Conservation (phyloP, 2,329 filamentous ascomycete species). For the Pseudonectria buxi region DNA sequence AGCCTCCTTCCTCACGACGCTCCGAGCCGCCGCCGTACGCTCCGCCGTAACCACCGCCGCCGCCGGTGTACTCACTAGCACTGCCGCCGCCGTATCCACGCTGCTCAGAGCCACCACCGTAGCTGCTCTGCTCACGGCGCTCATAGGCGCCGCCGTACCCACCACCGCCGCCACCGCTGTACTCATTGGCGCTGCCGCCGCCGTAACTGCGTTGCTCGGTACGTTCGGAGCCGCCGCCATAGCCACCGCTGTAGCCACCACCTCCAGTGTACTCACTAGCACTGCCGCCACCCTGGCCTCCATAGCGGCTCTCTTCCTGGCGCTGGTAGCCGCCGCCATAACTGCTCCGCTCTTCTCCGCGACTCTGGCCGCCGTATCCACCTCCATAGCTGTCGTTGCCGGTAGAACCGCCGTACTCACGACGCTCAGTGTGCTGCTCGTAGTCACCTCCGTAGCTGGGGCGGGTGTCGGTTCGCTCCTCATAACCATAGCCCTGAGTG, state of each 20-base stretch:
- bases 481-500: constrained; percentile 48
- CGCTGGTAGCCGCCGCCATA: constrained; percentile 16
- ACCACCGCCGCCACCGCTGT: constrained; percentile 16
- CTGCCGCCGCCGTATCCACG: constrained; percentile 11
- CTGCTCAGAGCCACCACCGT: constrained; percentile 10
- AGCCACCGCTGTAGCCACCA: constrained; percentile 14
- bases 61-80: constrained; percentile 21
- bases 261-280: constrained; percentile 6
- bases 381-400: constrained; percentile 13
- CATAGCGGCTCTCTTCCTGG: constrained; percentile 9
- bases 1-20: background rate
- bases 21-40: constrained; percentile 1
- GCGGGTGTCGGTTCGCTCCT: constrained; percentile 50
- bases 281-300: constrained; percentile 4
- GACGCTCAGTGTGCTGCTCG: constrained; percentile 51
- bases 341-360: constrained; percentile 12
- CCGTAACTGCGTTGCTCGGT: constrained; percentile 11
- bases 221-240: constrained; percentile 19
- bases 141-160: constrained; percentile 1
- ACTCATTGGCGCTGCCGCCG: constrained; percentile 17
- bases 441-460: constrained; percentile 48
- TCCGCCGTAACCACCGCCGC: constrained; percentile 4
- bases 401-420: constrained; percentile 35
- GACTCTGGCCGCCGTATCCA: constrained; percentile 8
- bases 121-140: constrained; percentile 8